Percentiles rank a stretch among this genome's conserved stretches.
Conservation (phyloP, 202 grass and related monocot species). For the Brachypodium distachyon region DNA sequence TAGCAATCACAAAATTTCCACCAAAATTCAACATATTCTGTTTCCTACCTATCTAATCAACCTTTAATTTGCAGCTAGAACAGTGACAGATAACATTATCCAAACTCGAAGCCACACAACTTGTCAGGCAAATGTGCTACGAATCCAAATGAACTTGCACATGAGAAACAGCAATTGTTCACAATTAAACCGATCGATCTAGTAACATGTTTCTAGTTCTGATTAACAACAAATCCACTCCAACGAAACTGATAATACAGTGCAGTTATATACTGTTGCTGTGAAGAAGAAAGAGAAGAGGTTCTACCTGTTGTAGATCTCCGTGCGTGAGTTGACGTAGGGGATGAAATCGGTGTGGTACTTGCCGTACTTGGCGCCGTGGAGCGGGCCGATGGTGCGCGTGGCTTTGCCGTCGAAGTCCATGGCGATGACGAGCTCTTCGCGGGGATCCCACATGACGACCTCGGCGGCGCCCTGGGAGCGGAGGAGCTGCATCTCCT, state of each 20-base stretch:
- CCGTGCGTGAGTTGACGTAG: conserved; percentile 22
- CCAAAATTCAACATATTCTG: not conserved
- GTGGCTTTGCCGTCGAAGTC: conserved; percentile 27
- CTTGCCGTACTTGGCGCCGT: not conserved
- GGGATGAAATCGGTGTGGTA: conserved; percentile 42
- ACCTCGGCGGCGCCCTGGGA: conserved; percentile 34
- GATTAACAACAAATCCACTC: too few species aligned
- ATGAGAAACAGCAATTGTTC: not conserved
- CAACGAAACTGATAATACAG: too few species aligned
- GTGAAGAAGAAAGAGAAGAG: too few species aligned
- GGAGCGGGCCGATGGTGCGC: not conserved
- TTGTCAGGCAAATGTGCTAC: not conserved
- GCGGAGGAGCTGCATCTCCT: conserved; percentile 5
- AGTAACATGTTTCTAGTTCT: too few species aligned
- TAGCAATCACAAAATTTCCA: not conserved
- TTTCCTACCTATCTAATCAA: not conserved
- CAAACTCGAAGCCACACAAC: not conserved
- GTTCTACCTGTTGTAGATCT: conserved; percentile 31
- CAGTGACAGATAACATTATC: not conserved
- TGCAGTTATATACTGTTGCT: too few species aligned
- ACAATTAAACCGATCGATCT: not conserved
- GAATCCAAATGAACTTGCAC: not conserved
- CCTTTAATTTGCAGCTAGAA: too few species aligned
- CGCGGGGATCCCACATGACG: conserved; percentile 18
- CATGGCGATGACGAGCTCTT: conserved; percentile 22